Base-by-base conservation (phyloP, 805 yeast genomes). In the Kazachstania bromeliacearum region DNA sequence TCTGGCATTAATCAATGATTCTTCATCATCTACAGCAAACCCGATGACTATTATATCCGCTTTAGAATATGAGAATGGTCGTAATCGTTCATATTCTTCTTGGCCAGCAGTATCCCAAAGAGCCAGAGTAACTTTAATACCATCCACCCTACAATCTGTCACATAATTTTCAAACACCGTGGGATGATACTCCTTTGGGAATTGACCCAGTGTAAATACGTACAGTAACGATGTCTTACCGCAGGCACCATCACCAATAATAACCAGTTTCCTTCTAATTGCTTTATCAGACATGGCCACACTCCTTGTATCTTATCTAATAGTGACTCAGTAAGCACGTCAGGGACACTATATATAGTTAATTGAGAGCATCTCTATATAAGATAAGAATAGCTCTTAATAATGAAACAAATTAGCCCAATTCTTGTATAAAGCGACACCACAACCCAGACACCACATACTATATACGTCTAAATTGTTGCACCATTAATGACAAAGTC, bases 71-170 rank as follows among this genome's bases (percentile, higher is more conserved):
- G 94, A 81, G 45, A 88, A 64, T 0, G 96, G 96, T 42, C 96
- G 72, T 40, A 88, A 64, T 40, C 96, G 65, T 47, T 87, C 96
- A 55, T 87, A 87, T 60, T 87, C 96, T 63, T 87, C 96, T 61
- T 87, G 96, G 2, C 96, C 96, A 4, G 96, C 96, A 1, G 96
- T 87, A 56, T 87, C 96, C 96, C 96, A 87, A 18, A 87, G 62
- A 2, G 94, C 88, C 38, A 87, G 61, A 44, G 85, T 80, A 3
- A 87, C 94, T 12, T 92, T 81, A 47, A 85, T 87, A 3, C 96
- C 96, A 53, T 87, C 96, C 14, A 88, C 94, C 39, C 95, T 67
- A 59, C 96, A 87, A 51, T 85, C 95, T 1, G 95, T 85, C 12
- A 87, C 95, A 57, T 88, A 85, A 58, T 88, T 87, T 49, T 87